Evolutionary conservation across 1,284 basidiomycete genomes (phyloP), one percentile per base, ranked within the genome.

Genomic region (Microbotryomycetes sp.): DNA sequence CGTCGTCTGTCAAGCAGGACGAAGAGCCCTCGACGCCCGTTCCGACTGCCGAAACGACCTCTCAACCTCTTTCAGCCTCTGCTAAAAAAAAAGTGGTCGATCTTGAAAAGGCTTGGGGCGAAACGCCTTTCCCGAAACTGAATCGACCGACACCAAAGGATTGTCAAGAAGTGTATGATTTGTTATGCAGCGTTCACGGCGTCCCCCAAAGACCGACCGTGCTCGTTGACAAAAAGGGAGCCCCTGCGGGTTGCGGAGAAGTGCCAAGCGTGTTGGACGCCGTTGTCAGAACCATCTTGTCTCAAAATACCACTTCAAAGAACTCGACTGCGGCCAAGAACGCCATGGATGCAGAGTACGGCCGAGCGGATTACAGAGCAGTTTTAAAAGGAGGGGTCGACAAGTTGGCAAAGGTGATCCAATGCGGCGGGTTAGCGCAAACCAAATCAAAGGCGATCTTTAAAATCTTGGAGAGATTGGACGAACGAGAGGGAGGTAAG

Each of bases 371-470:
- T 59, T 88, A 86, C 70, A 76, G 78, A 18, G 81, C 79, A 1
- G 83, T 89, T 54, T 82, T 81, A 1, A 63, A 70, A 0, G 83
- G 85, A 1, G 78, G 80, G 1, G 76, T 76, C 50, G 76, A 75
- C 4, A 78, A 78, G 51, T 75, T 89, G 24, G 82, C 81, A 4
- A 81, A 84, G 5, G 79, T 84, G 0, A 85, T 89, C 60, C 78
- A 80, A 47, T 81, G 79, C 23, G 87, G 87, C 15, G 88, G 88
- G 0, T 78, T 89, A 6, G 86, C 86, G 48, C 84, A 84, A 68
- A 85, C 83, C 74, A 90, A 90, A 71, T 81, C 83, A 0, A 81
- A 78, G 52, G 83, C 81, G 41, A 88, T 89, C 57, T 82, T 85
- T 71, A 79, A 76, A 26, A 76, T 86, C 1, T 74, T 87, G 23